Conservation (phyloP, 73 alveolate genomes). For the Paraurostyla sp. region DNA sequence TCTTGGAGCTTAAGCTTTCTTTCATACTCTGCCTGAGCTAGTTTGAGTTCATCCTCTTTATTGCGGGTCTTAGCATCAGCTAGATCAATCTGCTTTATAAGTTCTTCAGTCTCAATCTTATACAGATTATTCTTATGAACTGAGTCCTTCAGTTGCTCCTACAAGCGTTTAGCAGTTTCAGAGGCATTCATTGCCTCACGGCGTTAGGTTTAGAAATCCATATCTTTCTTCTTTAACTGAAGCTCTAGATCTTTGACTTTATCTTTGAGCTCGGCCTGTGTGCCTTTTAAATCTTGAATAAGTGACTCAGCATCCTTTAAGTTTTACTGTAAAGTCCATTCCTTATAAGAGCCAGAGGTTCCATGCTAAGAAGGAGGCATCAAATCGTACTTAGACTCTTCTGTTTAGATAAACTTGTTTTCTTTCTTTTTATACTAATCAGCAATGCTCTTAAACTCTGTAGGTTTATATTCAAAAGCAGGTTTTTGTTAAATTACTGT, state of each 20-base stretch:
- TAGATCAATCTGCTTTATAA: conserved; percentile 74
- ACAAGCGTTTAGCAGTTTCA: conserved; percentile 62
- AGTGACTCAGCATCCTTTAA: conserved; percentile 56
- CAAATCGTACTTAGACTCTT: conserved; percentile 27
- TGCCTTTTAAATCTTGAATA: conserved; percentile 29
- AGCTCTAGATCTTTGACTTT: conserved; percentile 31
- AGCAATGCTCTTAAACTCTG: background rate
- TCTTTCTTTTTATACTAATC: conserved; percentile 32
- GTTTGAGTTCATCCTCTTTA: conserved; percentile 73
- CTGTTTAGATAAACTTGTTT: conserved; percentile 47
- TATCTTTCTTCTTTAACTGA: conserved; percentile 48
- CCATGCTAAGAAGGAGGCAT: background rate
- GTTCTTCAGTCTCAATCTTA: conserved; percentile 76
- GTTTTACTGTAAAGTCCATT: conserved; percentile 50
- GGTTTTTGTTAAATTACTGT: background rate
- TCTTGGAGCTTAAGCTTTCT: conserved; percentile 58
- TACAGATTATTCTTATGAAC: conserved; percentile 67
- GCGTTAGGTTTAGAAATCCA: conserved; percentile 53
- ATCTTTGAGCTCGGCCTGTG: conserved; percentile 27
- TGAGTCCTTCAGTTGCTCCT: conserved; percentile 64
- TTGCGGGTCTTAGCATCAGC: conserved; percentile 76
- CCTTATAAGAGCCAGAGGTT: conserved; percentile 13
- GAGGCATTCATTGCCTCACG: conserved; percentile 48
- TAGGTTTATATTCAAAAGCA: conserved; percentile 31
- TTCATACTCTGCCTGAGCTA: conserved; percentile 68